Percentiles rank a stretch among this genome's conserved stretches.
phyloP scores from a whole-genome alignment of 768 basidiomycete genomes.

The Neoboletus brunneissimus region DNA sequence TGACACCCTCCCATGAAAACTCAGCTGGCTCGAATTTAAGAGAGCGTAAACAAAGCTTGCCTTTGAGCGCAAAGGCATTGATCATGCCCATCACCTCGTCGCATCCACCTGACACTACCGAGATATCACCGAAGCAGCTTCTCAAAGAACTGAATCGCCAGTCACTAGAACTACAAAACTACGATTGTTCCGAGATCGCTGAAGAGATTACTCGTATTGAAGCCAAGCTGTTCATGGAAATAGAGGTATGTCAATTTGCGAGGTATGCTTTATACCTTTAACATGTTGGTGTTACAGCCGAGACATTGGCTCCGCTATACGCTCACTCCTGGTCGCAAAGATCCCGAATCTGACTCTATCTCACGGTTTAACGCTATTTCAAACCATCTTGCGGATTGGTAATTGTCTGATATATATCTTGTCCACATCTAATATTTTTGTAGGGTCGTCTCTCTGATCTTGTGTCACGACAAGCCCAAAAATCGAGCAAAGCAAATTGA shows the following conservation, averaged over 20 bases:
- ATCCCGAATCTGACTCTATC: constrained; percentile 65
- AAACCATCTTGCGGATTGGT: constrained; percentile 86
- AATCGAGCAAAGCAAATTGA: constrained; percentile 80
- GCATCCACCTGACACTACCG: constrained; percentile 32
- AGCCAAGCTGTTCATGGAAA: constrained; percentile 65
- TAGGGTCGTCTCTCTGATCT: constrained; percentile 89
- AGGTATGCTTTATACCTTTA: neutral
- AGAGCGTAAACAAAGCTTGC: constrained; percentile 71
- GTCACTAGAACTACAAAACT: constrained; percentile 52
- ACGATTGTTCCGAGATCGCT: constrained; percentile 68
- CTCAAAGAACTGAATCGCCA: constrained; percentile 61
- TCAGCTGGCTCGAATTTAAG: constrained; percentile 34
- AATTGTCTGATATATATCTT: constrained; percentile 17
- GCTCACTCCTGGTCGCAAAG: constrained; percentile 64
- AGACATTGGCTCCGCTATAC: constrained; percentile 85
- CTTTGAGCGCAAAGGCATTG: constrained; percentile 46
- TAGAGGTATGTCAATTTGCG: constrained; percentile 53
- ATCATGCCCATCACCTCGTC: constrained; percentile 35
- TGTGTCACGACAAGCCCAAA: constrained; percentile 80
- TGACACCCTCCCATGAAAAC: constrained; percentile 20
- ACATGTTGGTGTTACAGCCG: constrained; percentile 48
- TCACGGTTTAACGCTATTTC: constrained; percentile 71
- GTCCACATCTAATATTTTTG: constrained; percentile 1
- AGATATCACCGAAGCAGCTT: constrained; percentile 52
- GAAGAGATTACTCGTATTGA: constrained; percentile 82